Conservation (phyloP, 2,329 filamentous ascomycete genomes). For the Xylaria sp. region DNA sequence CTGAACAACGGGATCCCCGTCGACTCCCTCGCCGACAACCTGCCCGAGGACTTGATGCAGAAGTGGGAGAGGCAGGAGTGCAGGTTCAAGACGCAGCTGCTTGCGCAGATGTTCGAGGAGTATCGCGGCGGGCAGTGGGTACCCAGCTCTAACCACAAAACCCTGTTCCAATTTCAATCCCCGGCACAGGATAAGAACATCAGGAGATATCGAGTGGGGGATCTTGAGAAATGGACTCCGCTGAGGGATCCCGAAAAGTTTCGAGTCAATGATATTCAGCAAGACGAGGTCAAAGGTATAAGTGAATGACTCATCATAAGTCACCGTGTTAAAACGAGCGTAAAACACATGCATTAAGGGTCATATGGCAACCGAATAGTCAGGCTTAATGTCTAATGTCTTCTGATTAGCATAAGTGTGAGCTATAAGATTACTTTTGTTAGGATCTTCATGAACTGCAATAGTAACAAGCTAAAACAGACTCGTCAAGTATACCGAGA, state of each 20-base stretch:
- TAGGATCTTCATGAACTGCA: too few relatives aligned
- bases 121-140: slow-evolving; percentile 21
- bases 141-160: slow-evolving; percentile 12
- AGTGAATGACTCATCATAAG: neutral
- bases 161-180: slow-evolving; percentile 13
- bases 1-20: neutral
- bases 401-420: neutral
- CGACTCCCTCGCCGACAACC: neutral
- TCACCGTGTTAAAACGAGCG: neutral
- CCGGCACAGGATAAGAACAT: neutral
- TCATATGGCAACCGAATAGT: neutral
- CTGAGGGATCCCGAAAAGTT: slow-evolving; percentile 22
- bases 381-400: neutral
- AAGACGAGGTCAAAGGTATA: slow-evolving; percentile 11
- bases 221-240: slow-evolving; percentile 20
- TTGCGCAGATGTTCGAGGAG: slow-evolving; percentile 18
- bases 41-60: neutral
- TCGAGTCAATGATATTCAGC: slow-evolving; percentile 25
- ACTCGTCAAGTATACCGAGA: too few relatives aligned
- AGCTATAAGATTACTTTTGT: too few relatives aligned
- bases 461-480: too few relatives aligned
- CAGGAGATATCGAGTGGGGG: slow-evolving; percentile 8
- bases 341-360: neutral
- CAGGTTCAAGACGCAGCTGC: slow-evolving; percentile 10
- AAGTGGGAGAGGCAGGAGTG: slow-evolving; percentile 9